phyloP scores from a whole-genome alignment of 805 yeast genomes.

The Clavispora fructus region DNA sequence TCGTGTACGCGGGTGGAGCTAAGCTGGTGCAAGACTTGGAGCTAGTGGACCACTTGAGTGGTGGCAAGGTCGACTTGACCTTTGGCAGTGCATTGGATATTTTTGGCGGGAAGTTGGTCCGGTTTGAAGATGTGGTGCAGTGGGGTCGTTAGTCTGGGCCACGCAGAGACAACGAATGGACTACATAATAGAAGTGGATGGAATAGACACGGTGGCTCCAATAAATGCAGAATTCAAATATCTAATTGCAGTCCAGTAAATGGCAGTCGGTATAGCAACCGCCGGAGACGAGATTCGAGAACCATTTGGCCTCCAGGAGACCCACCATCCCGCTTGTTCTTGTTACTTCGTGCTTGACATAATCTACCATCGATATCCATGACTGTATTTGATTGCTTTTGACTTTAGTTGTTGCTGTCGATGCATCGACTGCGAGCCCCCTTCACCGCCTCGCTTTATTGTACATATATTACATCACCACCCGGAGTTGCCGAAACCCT shows the following conservation, averaged over 20 bases:
- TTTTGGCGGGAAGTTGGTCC: constrained; percentile 84
- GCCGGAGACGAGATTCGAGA: no score
- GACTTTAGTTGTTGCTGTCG: background rate
- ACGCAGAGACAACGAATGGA: background rate
- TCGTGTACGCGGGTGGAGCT: constrained; percentile 98
- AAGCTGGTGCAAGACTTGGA: constrained; percentile 63
- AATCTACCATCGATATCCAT: no score
- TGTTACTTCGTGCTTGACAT: no score
- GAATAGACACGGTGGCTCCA: no score
- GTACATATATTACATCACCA: constrained; percentile 17
- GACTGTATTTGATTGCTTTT: background rate
- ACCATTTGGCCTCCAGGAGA: no score
- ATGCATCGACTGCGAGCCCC: background rate
- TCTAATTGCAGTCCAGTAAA: no score
- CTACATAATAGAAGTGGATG: no score
- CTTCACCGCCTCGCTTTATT: background rate
- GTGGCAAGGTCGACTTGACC: constrained; percentile 85
- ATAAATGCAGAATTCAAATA: no score
- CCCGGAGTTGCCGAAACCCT: constrained; percentile 32
- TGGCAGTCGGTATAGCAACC: no score
- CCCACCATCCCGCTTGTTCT: no score
- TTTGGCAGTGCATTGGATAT: constrained; percentile 91
- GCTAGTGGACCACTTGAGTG: constrained; percentile 61
- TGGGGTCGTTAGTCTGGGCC: constrained; percentile 50
- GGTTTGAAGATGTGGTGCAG: constrained; percentile 63